Evolutionary conservation across 331 rosid genomes (phyloP), one percentile per base, ranked within the genome.

Genomic region (Acacia concinna): DNA sequence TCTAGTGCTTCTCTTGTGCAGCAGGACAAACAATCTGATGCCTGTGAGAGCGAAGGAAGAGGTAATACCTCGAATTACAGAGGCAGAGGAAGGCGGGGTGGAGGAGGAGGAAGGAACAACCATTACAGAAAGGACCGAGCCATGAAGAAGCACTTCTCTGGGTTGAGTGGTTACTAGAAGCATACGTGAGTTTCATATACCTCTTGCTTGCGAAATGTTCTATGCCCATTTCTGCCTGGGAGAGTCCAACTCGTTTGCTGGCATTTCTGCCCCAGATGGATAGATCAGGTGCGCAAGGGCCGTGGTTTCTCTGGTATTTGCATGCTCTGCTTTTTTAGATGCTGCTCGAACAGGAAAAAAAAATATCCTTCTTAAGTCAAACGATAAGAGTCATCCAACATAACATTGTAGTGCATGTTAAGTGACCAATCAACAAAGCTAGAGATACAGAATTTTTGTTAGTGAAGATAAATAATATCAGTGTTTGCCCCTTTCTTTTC

Each of bases 131-230:
- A 93, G 91, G 99, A 96, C 87, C 87, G 86, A 41, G 93, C 99
- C 82, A 88, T 85, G 96, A 92, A 84, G 65, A 96, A 93, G 78
- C 97, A 93, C 87, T 93, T 96, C 84, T 84, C 99, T 81, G 91
- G 98, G 49, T 6, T 96, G 68, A 41, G 91, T 71, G 99, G 99
- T 79, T 73, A 13, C 63, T 96, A 85, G 86, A 66, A 37, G 21
- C 72, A 37, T 10, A 40, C 23, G 41, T 20, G 4, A 72, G 44
- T 78, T 75, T 27, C 57, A 54, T 68, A 62, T 67, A 31, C 73
- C 30, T 54, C 67, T 79, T 75, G 49, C 81, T 2, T 31, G 65
- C 41, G 74, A 76, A 69, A 60, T 68, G 77, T 35, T 63, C 3
- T 37, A 30, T 41, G 25, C 31, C 71, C 52, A 23, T 51, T 73